Conservation (phyloP, 2,329 filamentous ascomycete genomes). For the Penicillium occitanis region DNA sequence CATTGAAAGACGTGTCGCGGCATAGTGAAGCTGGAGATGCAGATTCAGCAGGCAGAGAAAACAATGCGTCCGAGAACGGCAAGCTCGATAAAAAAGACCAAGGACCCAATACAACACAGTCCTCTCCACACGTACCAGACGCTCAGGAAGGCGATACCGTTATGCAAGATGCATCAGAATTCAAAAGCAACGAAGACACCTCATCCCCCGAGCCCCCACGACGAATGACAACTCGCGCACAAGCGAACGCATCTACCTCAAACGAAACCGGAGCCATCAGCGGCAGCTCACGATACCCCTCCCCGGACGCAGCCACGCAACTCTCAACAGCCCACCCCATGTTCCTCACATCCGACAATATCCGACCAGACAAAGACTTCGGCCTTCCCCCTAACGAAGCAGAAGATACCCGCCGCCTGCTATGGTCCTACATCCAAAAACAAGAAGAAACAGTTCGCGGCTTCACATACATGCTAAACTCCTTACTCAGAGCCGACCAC, state of each 20-base stretch:
- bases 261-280: constrained; percentile 29
- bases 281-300: constrained; percentile 23
- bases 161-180: constrained; percentile 23
- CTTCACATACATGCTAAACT: constrained; percentile 55
- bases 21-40: constrained; percentile 30
- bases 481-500: constrained; percentile 59
- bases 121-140: background rate
- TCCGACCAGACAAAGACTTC: constrained; percentile 55
- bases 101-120: background rate
- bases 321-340: constrained; percentile 55
- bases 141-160: background rate
- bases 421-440: constrained; percentile 64
- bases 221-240: constrained; percentile 49
- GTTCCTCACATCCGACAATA: constrained; percentile 55
- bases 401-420: constrained; percentile 60
- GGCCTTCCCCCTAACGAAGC: constrained; percentile 60
- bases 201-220: constrained; percentile 43
- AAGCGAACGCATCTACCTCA: constrained; percentile 38
- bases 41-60: constrained; percentile 22
- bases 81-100: constrained; percentile 2
- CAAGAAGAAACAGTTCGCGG: constrained; percentile 63
- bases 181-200: constrained; percentile 34
- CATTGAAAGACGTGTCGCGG: constrained; percentile 35
- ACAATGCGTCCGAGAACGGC: constrained; percentile 4
- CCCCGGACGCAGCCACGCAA: constrained; percentile 32